Evolutionary conservation across 2,329 filamentous ascomycete genomes (phyloP), one percentile per base, ranked within the genome.

Genomic region (Trichoderma sp.): DNA sequence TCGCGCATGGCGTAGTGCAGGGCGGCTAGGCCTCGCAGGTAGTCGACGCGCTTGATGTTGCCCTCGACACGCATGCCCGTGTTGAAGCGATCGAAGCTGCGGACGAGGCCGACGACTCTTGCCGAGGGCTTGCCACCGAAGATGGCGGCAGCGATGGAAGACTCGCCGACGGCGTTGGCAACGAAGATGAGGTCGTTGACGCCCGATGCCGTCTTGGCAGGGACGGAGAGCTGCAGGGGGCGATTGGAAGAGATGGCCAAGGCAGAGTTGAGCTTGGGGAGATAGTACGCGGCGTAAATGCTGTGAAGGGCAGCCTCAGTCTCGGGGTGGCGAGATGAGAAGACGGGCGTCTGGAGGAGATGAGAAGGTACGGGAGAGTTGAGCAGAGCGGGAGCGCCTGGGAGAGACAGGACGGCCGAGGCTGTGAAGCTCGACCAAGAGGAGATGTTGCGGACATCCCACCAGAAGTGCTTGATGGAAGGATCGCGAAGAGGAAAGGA

Each of bases 51-150:
- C 80, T 93, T 91, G 78, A 93, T 87, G 71, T 94, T 92, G 53
- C 89, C 89, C 78, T 96, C 92, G 69, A 90, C 88, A 69, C 93
- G 92, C 92, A 97, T 97, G 70, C 92, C 92, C 1, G 93, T 95
- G 84, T 97, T 97, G 91, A 96, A 97, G 74, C 92, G 90, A 78
- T 97, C 92, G 76, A 94, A 97, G 77, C 89, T 91, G 80, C 94
- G 94, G 73, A 96, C 91, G n/a, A 97, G 85, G 7, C 94, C 92
- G 58, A 94, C 89, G 13, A 93, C 86, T 35, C 91, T 88, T 27
- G 80, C 80, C 13, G 79, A 76, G 35, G 81, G 80, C 82, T 87
- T 76, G 45, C 81, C 81, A 61, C 81, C 81, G 63, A 83, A 83
- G 70, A 83, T 80, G 70, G 83, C 80, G 1, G 85, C 83, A 0